Conservation (phyloP, 2,329 filamentous ascomycete species). For the Eutypella sp. region DNA sequence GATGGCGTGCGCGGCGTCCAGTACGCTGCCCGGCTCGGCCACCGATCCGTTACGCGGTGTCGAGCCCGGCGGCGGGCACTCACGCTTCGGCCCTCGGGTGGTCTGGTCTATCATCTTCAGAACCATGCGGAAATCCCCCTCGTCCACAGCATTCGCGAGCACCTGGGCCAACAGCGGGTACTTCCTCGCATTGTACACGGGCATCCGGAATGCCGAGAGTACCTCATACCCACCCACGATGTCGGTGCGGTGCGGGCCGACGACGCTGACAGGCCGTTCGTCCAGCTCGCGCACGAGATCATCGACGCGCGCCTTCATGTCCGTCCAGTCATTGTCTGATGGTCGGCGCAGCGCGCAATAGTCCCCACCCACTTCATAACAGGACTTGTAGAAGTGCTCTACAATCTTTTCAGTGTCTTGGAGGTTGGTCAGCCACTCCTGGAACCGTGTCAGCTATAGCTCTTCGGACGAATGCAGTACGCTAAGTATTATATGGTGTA, state of each 20-base stretch:
- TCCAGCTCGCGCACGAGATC: conserved; percentile 25
- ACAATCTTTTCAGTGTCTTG: conserved; percentile 32
- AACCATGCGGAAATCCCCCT: too few species aligned
- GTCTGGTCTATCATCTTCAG: too few species aligned
- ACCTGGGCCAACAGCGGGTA: conserved; percentile 7
- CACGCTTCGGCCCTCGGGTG: too few species aligned
- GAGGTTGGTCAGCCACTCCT: conserved; percentile 32
- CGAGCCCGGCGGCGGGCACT: conserved; percentile 14
- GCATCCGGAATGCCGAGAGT: conserved; percentile 16
- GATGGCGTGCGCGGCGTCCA: conserved; percentile 22
- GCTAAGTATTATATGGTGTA: too few species aligned
- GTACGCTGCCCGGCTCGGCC: neutral
- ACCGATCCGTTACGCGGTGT: conserved; percentile 10
- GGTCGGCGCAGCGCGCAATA: conserved; percentile 24
- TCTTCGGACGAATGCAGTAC: too few species aligned
- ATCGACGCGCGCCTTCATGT: conserved; percentile 30
- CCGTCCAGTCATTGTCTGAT: conserved; percentile 19
- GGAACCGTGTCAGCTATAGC: too few species aligned
- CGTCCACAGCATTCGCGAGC: too few species aligned
- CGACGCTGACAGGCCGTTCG: conserved; percentile 17
- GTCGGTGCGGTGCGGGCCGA: conserved; percentile 9
- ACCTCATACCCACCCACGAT: conserved; percentile 30
- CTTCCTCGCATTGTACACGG: conserved; percentile 25
- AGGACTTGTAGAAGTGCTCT: conserved; percentile 30
- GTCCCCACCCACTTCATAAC: conserved; percentile 24